Conservation (phyloP, 75 land plant genomes). For the Pinus tabuliformis region DNA sequence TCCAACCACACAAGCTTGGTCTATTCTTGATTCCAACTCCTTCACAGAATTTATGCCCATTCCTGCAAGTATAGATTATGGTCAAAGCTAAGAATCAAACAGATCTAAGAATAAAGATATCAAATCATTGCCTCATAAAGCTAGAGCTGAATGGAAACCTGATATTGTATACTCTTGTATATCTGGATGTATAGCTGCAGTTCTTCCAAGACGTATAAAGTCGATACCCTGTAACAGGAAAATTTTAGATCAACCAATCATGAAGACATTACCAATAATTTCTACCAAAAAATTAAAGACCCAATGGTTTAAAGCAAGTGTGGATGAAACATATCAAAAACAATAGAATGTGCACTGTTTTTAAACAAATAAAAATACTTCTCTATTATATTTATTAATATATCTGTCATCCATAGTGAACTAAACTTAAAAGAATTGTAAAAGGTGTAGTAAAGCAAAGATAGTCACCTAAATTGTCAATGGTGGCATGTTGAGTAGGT, state of each 20-base stretch:
- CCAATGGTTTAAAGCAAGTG: neutral
- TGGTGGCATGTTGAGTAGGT: too few species aligned
- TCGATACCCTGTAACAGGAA: conserved; percentile 60
- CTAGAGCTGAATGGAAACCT: conserved; percentile 24
- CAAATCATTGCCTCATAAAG: neutral
- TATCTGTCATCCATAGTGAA: too few species aligned
- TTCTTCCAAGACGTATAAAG: conserved; percentile 80
- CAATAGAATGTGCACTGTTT: neutral
- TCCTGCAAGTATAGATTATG: conserved; percentile 25
- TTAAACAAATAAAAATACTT: neutral
- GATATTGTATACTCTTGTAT: conserved; percentile 44
- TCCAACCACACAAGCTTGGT: conserved; percentile 64
- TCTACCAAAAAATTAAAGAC: neutral
- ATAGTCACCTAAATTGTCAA: too few species aligned
- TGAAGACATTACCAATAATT: neutral
- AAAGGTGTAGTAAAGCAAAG: too few species aligned
- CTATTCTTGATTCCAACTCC: conserved; percentile 49
- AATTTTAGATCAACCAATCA: neutral
- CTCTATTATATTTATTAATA: neutral
- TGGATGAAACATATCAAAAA: neutral
- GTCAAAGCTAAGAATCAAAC: too few species aligned
- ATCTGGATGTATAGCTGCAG: conserved; percentile 69
- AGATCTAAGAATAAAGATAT: too few species aligned
- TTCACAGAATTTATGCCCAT: conserved; percentile 36
- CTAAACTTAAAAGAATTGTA: too few species aligned